A percentile compares a stretch with the other conserved stretches of the same genome.
These are phyloP conservation scores for Pythium plurisporium DNA, from an alignment of 352 stramenopile species.

Conservation along the genomic window DNA sequence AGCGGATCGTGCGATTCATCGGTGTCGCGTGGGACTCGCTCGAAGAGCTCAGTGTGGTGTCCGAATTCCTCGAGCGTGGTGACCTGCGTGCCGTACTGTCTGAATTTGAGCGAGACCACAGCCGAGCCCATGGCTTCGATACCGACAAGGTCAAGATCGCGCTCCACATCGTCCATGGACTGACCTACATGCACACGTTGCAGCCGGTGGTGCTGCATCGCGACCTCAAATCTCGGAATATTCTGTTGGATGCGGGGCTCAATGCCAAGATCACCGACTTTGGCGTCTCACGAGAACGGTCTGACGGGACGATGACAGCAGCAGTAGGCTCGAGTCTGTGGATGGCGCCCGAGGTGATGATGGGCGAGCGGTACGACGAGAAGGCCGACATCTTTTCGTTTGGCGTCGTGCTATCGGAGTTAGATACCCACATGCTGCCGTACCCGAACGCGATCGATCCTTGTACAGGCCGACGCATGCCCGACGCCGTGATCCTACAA, in stretches of 20 bases:
- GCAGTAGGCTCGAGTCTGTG: slow-evolving; percentile 19
- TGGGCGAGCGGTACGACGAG: slow-evolving; percentile 14
- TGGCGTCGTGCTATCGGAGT: slow-evolving; percentile 5
- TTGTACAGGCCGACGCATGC: background rate
- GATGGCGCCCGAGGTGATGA: slow-evolving; percentile 31
- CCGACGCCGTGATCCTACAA: slow-evolving; percentile 7
- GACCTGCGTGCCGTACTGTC: slow-evolving; percentile 4
- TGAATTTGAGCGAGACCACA: background rate
- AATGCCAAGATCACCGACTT: slow-evolving; percentile 16
- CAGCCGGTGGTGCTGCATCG: slow-evolving; percentile 10
- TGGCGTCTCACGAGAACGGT: slow-evolving; percentile 8
- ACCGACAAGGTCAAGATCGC: slow-evolving; percentile 15
- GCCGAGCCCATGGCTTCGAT: background rate
- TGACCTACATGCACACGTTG: slow-evolving; percentile 14
- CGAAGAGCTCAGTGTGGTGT: slow-evolving; percentile 19
- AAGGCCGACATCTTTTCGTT: slow-evolving; percentile 17
- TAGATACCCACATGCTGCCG: slow-evolving; percentile 2
- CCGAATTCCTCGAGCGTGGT: slow-evolving; percentile 23
- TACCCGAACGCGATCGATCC: slow-evolving; percentile 5
- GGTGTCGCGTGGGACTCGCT: slow-evolving; percentile 52
- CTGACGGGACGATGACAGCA: slow-evolving; percentile 9
- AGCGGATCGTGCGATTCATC: slow-evolving; percentile 60
- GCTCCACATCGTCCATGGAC: slow-evolving; percentile 5
- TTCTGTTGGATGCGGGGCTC: slow-evolving; percentile 5
- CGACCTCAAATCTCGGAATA: slow-evolving; percentile 16